Evolutionary conservation across 768 basidiomycete species (phyloP).

Genomic region (Phanerochaete sordida): DNA sequence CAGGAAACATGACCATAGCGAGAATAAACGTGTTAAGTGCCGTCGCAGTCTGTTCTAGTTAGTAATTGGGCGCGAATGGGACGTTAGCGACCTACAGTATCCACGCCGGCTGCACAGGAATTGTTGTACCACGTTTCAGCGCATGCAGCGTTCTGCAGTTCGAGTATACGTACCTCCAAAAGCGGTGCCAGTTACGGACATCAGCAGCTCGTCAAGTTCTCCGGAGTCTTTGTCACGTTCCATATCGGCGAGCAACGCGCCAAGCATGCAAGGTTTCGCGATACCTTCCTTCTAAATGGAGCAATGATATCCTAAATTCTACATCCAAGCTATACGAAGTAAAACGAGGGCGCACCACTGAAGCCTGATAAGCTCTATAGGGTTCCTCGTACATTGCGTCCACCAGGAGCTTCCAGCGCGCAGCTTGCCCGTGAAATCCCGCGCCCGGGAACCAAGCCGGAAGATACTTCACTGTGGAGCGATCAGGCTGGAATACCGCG

Average conservation of each 20-base stretch:
- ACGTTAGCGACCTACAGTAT: not conserved
- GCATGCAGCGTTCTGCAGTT: no score
- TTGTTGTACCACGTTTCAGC: no score
- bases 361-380: not conserved
- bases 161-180: no score
- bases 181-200: no score
- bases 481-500: not conserved
- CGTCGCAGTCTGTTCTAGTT: not conserved
- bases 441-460: constrained; percentile 22
- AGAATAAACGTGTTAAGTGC: constrained; percentile 8
- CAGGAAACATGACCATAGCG: constrained; percentile 22
- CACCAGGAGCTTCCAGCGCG: not conserved
- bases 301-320: not conserved
- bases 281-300: not conserved
- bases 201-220: not conserved
- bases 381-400: not conserved
- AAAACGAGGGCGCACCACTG: not conserved
- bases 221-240: not conserved
- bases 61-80: not conserved
- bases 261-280: not conserved
- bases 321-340: not conserved
- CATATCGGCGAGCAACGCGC: not conserved
- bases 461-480: constrained; percentile 12
- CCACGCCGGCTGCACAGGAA: not conserved
- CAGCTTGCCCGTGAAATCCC: constrained; percentile 13